phyloP scores from a whole-genome alignment of 176 grass and related monocot genomes.

The Triticum monococcum region DNA sequence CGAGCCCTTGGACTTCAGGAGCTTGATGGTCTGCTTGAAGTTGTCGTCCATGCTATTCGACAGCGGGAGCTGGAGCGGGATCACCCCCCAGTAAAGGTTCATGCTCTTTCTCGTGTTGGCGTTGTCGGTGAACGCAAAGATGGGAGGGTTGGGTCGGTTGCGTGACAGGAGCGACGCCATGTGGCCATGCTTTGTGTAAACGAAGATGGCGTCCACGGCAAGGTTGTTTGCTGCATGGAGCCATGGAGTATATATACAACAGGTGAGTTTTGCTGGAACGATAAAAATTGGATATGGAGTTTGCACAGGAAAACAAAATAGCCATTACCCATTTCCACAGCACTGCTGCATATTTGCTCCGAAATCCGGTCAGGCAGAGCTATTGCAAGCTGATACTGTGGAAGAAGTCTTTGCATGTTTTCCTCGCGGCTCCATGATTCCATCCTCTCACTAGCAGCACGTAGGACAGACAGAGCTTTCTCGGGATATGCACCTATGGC shows the following conservation, averaged over 20 bases:
- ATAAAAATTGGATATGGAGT: background rate
- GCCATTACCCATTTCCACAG: constrained; percentile 77
- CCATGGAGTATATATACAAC: constrained; percentile 9
- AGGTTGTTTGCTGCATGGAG: constrained; percentile 62
- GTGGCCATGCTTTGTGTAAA: constrained; percentile 71
- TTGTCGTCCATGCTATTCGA: constrained; percentile 57
- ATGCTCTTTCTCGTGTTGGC: constrained; percentile 56
- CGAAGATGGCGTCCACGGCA: constrained; percentile 68
- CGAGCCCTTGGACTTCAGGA: constrained; percentile 50
- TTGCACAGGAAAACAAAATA: constrained; percentile 17
- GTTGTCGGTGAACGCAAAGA: constrained; percentile 67
- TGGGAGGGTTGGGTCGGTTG: constrained; percentile 57
- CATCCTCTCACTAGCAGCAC: constrained; percentile 49
- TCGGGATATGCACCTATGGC: constrained; percentile 59
- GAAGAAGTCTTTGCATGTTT: constrained; percentile 47
- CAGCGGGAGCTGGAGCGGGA: constrained; percentile 41
- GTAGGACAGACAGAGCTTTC: constrained; percentile 64
- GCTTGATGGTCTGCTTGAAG: constrained; percentile 41
- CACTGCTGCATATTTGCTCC: constrained; percentile 61
- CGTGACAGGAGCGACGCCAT: constrained; percentile 59
- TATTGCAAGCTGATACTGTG: constrained; percentile 45
- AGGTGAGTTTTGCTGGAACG: background rate
- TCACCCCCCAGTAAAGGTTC: constrained; percentile 72
- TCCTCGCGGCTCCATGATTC: constrained; percentile 61
- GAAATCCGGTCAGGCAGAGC: constrained; percentile 50